These are phyloP conservation scores for Ganoderma sinense DNA, from an alignment of 1,284 basidiomycete genomes.

Conservation along the genomic window DNA sequence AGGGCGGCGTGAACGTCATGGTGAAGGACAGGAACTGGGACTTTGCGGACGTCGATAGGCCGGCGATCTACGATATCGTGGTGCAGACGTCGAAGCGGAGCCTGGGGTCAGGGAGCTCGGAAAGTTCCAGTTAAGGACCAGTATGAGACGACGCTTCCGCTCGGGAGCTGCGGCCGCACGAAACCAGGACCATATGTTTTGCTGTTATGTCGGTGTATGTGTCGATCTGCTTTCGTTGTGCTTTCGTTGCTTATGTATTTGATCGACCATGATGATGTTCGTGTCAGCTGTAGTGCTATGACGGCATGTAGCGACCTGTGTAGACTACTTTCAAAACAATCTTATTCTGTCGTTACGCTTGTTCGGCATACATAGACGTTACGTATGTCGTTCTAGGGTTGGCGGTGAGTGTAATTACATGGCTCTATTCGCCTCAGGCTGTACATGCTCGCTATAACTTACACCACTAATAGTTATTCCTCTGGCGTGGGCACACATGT, in stretches of 20 bases:
- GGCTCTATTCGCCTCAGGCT: no score
- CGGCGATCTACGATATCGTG: constrained; percentile 37
- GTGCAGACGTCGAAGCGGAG: constrained; percentile 18
- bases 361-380: neutral
- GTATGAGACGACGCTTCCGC: neutral
- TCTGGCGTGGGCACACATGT: no score
- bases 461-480: no score
- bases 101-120: neutral
- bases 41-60: constrained; percentile 29
- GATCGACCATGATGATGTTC: neutral
- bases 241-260: neutral
- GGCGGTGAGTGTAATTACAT: no score
- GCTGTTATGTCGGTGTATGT: neutral
- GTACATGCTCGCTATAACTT: no score
- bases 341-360: neutral
- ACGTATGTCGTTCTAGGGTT: no score
- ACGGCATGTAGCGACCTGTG: neutral
- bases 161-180: neutral
- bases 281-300: neutral
- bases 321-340: neutral
- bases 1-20: constrained; percentile 25
- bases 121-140: neutral
- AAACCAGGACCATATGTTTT: no score
- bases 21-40: constrained; percentile 37
- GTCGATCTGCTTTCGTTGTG: neutral